Evolutionary conservation across 2,329 filamentous ascomycete species (phyloP).

Genomic region (Alternaria gaisen): DNA sequence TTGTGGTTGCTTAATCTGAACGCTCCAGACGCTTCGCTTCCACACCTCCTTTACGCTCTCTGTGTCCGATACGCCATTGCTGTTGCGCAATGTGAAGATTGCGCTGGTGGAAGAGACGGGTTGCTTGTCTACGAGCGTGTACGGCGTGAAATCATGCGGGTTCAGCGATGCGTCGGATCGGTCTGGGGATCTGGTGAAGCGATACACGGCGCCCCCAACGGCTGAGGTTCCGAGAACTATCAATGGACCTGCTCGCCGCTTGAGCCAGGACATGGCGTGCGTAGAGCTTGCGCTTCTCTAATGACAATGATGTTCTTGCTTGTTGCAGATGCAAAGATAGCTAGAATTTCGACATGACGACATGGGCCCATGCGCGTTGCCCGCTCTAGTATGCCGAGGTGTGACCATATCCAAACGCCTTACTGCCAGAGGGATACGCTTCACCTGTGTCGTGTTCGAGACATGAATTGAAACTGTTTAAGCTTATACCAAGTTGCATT

Average conservation of each 20-base stretch:
- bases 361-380: slow-evolving; percentile 20
- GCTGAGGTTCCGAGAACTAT: slow-evolving; percentile 46
- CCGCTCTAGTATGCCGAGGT: slow-evolving; percentile 12
- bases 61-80: slow-evolving; percentile 34
- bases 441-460: not conserved
- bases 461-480: not conserved
- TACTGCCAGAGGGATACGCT: not conserved
- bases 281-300: not conserved
- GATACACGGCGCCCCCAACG: slow-evolving; percentile 47
- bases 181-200: slow-evolving; percentile 34
- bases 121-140: slow-evolving; percentile 69
- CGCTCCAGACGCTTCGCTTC: slow-evolving; percentile 78
- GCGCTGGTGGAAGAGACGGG: slow-evolving; percentile 72
- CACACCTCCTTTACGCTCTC: slow-evolving; percentile 54
- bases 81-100: slow-evolving; percentile 70
- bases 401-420: not conserved
- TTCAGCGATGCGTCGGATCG: slow-evolving; percentile 59
- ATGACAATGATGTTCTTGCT: not conserved
- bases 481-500: not conserved
- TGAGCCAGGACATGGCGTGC: slow-evolving; percentile 40
- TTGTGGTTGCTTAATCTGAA: slow-evolving; percentile 94
- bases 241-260: slow-evolving; percentile 40
- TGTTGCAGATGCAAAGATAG: not conserved
- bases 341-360: slow-evolving; percentile 15
- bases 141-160: slow-evolving; percentile 69